These are phyloP conservation scores for Onygena corvina DNA, from an alignment of 2,329 filamentous ascomycete species.

Conservation along the genomic window DNA sequence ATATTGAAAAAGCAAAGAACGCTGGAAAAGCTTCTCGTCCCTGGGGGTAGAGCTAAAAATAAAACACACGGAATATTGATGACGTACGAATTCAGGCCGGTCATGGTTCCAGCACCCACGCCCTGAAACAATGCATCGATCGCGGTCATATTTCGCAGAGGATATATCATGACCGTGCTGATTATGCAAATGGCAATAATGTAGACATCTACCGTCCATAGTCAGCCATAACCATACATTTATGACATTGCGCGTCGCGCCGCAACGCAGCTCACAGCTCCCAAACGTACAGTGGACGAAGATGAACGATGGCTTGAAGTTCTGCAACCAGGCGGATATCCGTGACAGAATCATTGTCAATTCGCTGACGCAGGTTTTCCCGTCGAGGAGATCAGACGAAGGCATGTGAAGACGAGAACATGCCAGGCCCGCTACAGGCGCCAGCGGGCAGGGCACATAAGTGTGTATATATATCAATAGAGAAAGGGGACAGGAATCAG, in stretches of 20 bases:
- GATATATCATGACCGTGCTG: conserved; percentile 28
- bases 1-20: neutral
- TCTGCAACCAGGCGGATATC: too few species aligned
- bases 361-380: too few species aligned
- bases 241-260: neutral
- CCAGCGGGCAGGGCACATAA: too few species aligned
- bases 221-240: conserved; percentile 1
- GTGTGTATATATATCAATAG: too few species aligned
- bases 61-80: neutral
- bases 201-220: conserved; percentile 28
- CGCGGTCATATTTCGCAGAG: conserved; percentile 31
- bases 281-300: neutral
- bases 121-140: conserved; percentile 43
- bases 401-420: too few species aligned
- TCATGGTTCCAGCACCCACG: conserved; percentile 40
- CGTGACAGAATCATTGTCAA: too few species aligned
- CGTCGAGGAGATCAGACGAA: too few species aligned
- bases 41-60: too few species aligned
- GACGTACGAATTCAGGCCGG: conserved; percentile 40
- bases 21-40: too few species aligned
- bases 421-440: too few species aligned
- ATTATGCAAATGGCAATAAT: conserved; percentile 30
- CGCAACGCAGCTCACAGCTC: neutral
- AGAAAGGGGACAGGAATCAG: too few species aligned
- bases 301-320: neutral